Evolutionary conservation across 441 rosid genomes (phyloP).

Genomic region (Croton laevigatus): DNA sequence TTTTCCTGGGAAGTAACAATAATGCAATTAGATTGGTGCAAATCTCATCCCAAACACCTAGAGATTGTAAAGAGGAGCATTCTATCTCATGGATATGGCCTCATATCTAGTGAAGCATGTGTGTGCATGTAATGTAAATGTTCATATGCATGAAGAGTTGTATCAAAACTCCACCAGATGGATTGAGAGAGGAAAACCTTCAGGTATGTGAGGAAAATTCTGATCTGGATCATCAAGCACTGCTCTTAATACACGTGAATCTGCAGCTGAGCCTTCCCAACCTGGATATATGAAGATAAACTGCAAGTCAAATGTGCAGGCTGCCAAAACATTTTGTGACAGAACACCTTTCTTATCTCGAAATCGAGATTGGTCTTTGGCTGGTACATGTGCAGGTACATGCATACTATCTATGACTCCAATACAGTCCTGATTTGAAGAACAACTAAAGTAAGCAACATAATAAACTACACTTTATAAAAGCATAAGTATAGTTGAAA

Average conservation of each 20-base stretch:
- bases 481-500: slow-evolving; percentile 13
- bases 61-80: not conserved
- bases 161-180: not conserved
- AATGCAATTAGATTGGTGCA: not conserved
- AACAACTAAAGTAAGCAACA: slow-evolving; percentile 15
- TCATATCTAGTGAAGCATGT: not conserved
- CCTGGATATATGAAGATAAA: slow-evolving; percentile 75
- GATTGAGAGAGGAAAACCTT: slow-evolving; percentile 40
- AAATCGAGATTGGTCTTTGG: slow-evolving; percentile 74
- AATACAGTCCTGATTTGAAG: slow-evolving; percentile 58
- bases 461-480: not conserved
- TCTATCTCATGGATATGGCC: not conserved
- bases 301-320: slow-evolving; percentile 77
- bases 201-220: slow-evolving; percentile 71
- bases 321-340: slow-evolving; percentile 75
- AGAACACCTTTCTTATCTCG: slow-evolving; percentile 63
- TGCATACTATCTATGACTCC: slow-evolving; percentile 75
- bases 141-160: not conserved
- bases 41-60: slow-evolving; percentile 1
- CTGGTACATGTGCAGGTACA: slow-evolving; percentile 70
- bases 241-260: slow-evolving; percentile 71
- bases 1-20: slow-evolving; percentile 48
- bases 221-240: slow-evolving; percentile 76
- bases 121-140: not conserved
- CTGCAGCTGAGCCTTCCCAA: slow-evolving; percentile 86